Evolutionary conservation across 306 rosid genomes (phyloP), one percentile per base, ranked within the genome.

Genomic region (Prunus kanzakura): DNA sequence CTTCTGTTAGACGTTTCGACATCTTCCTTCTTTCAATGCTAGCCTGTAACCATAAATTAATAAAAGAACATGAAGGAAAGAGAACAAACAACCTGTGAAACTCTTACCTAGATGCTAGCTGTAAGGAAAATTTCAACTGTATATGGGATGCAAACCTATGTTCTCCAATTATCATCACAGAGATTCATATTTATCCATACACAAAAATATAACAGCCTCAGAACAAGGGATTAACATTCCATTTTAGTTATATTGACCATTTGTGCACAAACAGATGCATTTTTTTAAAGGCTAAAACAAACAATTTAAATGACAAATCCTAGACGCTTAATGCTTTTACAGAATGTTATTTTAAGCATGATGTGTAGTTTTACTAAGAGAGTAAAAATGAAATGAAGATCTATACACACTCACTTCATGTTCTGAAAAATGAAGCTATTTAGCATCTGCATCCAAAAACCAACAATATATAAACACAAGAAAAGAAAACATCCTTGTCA

Each of bases 21-120:
- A 95, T 87, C 85, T 82, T 90, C 76, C 96, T 92, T 60, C 96
- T 89, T 89, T 95, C 98, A 74, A 95, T 83, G 87, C 98, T 95
- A 73, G 90, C 75, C 97, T 95, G 93, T 73, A 22, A 81, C 19
- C 16, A 22, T 18, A 20, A 67, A 78, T 8, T 46, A 64, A 30
- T 29, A 76, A 71, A n/a, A 51, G 64, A 69, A 67, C 51, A 78
- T 6, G 68, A 54, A 15, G 55, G 25, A 78, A 75, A 60, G 35
- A 67, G 35, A 41, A 69, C 64, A 55, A 55, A 27, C 58, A 55
- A 27, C 58, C 6, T 65, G 32, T 64, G 69, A 38, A 84, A 54
- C 41, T 49, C 45, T 27, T 54, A 35, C 41, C 57, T 16, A n/a
- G 19, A 63, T 62, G 3, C 65, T 67, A 52, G 3, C n/a, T 71